Conservation (phyloP, 2,329 filamentous ascomycete species). For the Chlorencoelia australis region DNA sequence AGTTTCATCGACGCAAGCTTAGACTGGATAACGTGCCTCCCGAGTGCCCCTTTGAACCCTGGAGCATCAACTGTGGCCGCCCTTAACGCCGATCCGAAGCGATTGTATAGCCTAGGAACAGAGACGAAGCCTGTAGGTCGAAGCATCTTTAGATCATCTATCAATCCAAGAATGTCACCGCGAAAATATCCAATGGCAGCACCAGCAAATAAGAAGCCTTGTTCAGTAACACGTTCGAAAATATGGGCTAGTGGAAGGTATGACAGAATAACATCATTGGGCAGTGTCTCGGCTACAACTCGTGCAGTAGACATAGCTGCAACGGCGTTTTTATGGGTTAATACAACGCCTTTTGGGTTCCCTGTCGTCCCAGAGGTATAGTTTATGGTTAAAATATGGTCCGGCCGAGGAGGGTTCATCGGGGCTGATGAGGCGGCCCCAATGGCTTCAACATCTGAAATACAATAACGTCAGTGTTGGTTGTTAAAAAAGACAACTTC, state of each 20-base stretch:
- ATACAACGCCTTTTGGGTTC: constrained; percentile 69
- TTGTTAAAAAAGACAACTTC: too few relatives aligned
- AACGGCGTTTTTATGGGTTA: constrained; percentile 75
- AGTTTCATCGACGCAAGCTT: constrained; percentile 74
- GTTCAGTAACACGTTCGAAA: constrained; percentile 77
- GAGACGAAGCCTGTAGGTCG: constrained; percentile 76
- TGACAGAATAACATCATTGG: constrained; percentile 60
- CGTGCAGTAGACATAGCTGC: constrained; percentile 57
- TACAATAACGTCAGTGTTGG: too few relatives aligned
- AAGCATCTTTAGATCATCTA: constrained; percentile 85
- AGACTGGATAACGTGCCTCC: constrained; percentile 65
- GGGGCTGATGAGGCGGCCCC: constrained; percentile 61
- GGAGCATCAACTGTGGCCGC: constrained; percentile 67
- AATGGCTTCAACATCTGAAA: constrained; percentile 71
- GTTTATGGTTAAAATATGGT: constrained; percentile 81
- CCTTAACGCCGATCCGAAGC: constrained; percentile 76
- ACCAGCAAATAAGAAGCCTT: constrained; percentile 61
- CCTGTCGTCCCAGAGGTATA: constrained; percentile 84
- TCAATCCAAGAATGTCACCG: constrained; percentile 74
- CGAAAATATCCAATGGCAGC: constrained; percentile 84
- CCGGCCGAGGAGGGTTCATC: constrained; percentile 59
- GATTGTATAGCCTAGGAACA: constrained; percentile 85
- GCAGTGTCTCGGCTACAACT: constrained; percentile 37
- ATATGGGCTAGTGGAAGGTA: constrained; percentile 95
- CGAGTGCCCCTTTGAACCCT: constrained; percentile 72